Evolutionary conservation across 306 rosid genomes (phyloP), one percentile per base, ranked within the genome.

Genomic region (Vigna unguiculata): DNA sequence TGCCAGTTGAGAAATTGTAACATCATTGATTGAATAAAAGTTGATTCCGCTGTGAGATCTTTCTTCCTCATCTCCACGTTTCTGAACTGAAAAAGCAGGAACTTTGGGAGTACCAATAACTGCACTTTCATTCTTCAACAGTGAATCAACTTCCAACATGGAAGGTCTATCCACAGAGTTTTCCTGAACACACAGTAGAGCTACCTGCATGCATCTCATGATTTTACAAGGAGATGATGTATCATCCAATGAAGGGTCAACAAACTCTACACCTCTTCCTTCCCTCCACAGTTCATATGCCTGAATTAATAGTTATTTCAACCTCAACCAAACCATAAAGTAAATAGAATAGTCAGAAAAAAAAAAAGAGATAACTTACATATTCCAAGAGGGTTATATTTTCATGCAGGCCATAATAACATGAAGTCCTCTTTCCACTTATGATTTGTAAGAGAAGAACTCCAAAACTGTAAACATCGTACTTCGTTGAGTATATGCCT

Each of bases 391-490:
- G 93, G 77, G 69, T 80, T 77, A 86, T 38, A 61, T 68, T 75
- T 82, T 84, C 85, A 55, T 83, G 47, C 2, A 73, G 46, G 0
- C 90, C 93, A 7, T 88, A 84, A 54, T 74, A 85, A 30, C 83
- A 17, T 4, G 87, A 54, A 61, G 64, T 90, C 61, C 76, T 86
- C 69, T 80, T 88, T 64, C 93, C 87, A 3, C 93, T 88, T 45
- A 88, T 88, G 78, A 92, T 92, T 87, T 92, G 94, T 74, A 90
- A 67, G 72, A 88, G 87, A 55, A 83, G 84, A 54, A 79, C 87
- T 46, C 87, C 81, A 74, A 83, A 83, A 54, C 87, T 83, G 57
- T 79, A 83, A 20, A 75, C 72, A n/a, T 83, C 81, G 9, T 75
- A 83, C 82, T 88, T 91, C 0, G 61, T 87, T 4, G 97, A 84